phyloP scores from a whole-genome alignment of 1,284 basidiomycete genomes.

The Austroboletus novae-zelandiae region DNA sequence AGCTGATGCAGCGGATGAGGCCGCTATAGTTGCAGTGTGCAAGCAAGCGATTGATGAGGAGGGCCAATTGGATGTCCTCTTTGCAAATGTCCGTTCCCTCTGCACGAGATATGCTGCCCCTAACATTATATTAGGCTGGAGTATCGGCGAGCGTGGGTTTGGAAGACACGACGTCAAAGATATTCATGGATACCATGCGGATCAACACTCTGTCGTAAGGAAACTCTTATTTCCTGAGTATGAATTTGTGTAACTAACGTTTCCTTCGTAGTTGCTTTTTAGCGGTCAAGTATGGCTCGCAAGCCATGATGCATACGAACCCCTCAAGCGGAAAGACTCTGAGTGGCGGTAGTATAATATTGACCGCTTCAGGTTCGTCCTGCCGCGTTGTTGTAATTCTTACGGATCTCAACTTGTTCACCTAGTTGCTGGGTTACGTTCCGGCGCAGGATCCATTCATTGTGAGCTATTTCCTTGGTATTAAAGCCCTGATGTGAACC shows the following conservation, averaged over 20 bases:
- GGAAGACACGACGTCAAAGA: conserved; percentile 57
- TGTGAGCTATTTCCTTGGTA: conserved; percentile 50
- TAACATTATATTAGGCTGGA: conserved; percentile 54
- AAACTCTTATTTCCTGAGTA: neutral
- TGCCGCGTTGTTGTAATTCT: conserved; percentile 1
- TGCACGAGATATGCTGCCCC: neutral
- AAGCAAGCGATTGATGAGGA: conserved; percentile 75
- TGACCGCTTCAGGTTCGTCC: conserved; percentile 80
- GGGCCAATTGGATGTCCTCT: conserved; percentile 89
- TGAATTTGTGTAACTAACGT: neutral
- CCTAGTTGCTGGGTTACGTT: conserved; percentile 79
- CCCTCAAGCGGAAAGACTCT: conserved; percentile 62
- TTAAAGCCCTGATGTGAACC: conserved; percentile 10
- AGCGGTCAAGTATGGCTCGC: conserved; percentile 84
- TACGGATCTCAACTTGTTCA: conserved; percentile 5
- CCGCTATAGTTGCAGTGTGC: conserved; percentile 68
- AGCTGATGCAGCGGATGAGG: conserved; percentile 83
- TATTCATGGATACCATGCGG: conserved; percentile 75
- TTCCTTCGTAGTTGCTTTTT: conserved; percentile 68
- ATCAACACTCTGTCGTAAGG: conserved; percentile 82
- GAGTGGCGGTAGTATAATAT: conserved; percentile 80
- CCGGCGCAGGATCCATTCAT: conserved; percentile 83
- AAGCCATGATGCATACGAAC: conserved; percentile 73
- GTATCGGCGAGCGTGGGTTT: conserved; percentile 50
- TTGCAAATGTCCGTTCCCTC: conserved; percentile 72